Percentiles rank a stretch among this genome's conserved stretches.
Conservation (phyloP, 805 yeast species). For the Sugiyamaella boreocaroliniensis region DNA sequence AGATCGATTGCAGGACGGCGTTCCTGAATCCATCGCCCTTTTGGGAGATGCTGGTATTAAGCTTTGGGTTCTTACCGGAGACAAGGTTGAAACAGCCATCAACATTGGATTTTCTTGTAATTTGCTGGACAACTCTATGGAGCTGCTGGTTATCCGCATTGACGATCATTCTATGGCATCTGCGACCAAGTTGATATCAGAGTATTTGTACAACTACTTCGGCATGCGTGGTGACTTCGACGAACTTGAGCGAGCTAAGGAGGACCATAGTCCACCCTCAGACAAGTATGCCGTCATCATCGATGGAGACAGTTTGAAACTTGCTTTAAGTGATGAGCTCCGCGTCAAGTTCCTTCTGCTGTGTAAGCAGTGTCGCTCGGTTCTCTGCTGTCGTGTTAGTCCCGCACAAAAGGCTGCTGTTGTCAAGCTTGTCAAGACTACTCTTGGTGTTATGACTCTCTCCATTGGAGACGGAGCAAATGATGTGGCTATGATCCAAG, state of each 20-base stretch:
- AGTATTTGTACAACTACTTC: conserved; percentile 47
- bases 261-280: conserved; percentile 59
- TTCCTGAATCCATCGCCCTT: conserved; percentile 64
- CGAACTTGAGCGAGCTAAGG: conserved; percentile 46
- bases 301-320: conserved; percentile 63
- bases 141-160: conserved; percentile 49
- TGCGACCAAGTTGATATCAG: conserved; percentile 36
- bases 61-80: conserved; percentile 82
- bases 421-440: conserved; percentile 59
- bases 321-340: conserved; percentile 41
- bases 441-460: conserved; percentile 66
- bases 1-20: conserved; percentile 74
- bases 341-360: conserved; percentile 56
- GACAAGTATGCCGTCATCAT: conserved; percentile 56
- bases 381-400: conserved; percentile 77
- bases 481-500: conserved; percentile 85
- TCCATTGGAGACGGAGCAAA: conserved; percentile 86
- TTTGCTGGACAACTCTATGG: conserved; percentile 63
- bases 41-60: conserved; percentile 71
- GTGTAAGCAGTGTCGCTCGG: conserved; percentile 72
- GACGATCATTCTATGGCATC: conserved; percentile 28
- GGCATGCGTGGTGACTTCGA: conserved; percentile 42
- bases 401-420: conserved; percentile 80
- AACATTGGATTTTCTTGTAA: conserved; percentile 82
- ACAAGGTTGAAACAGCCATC: conserved; percentile 81